Evolutionary conservation across 306 rosid species (phyloP), one percentile per base, ranked within the genome.

Genomic region (Trifolium subterraneum): DNA sequence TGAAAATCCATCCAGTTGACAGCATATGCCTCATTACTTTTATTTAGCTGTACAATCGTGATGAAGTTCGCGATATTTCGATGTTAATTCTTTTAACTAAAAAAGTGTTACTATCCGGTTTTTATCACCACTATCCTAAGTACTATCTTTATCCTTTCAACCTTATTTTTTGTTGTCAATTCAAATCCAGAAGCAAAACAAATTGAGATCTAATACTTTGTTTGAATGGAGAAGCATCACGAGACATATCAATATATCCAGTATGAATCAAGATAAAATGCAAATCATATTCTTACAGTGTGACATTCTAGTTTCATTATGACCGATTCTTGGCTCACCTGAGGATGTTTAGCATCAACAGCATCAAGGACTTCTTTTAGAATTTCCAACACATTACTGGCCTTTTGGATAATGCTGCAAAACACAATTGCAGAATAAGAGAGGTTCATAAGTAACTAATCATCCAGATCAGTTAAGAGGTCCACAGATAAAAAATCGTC

Each of bases 291-390:
- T 66, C 51, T 51, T 71, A 56, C 33, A 79, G 51, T 58, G 47
- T 10, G 31, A 71, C 54, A 63, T 73, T 62, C 68, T 56, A 76
- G 62, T 66, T 77, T 51, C 38, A 79, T 71, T 31, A 38, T 52
- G 35, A 47, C 7, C 74, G 42, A 64, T 85, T 67, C 74, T 51
- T 66, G 64, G 72, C 80, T 68, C 72, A 93, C 98, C 98, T 90
- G 90, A 54, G 93, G 84, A 84, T 81, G 76, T 39, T 79, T 92
- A 74, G 85, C 58, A 82, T 88, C 88, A 71, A 89, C 82, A 27
- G 96, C 94, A 71, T 91, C 97, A 55, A 91, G 91, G 56, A 93
- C 98, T 78, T 93, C 98, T 75, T 84, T 91, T 61, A 93, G 85
- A 70, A 93, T 88, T 74, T 91, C 91, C 74, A 87, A 83, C 39